phyloP scores from a whole-genome alignment of 2,329 filamentous ascomycete genomes.

The Apiospora sp. region DNA sequence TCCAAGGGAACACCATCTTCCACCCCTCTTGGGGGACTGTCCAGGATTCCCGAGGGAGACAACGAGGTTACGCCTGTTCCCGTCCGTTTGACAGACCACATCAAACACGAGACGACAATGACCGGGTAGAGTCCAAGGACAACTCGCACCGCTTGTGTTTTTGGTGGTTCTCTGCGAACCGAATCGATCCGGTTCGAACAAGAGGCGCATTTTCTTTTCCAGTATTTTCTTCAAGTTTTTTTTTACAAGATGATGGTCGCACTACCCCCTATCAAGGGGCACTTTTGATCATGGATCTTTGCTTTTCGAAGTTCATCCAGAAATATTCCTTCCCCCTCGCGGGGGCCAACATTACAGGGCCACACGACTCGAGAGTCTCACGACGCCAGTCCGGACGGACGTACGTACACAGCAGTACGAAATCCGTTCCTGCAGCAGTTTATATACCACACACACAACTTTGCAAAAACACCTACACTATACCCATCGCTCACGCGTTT shows the following conservation, averaged over 20 bases:
- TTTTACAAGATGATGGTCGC: not conserved
- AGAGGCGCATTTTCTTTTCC: not conserved
- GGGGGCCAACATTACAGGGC: conserved; percentile 9
- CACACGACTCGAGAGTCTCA: conserved; percentile 21
- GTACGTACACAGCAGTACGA: conserved; percentile 15
- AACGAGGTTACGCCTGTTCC: conserved; percentile 53
- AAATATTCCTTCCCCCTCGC: conserved; percentile 3
- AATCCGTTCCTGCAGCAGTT: not conserved
- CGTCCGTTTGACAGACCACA: conserved; percentile 26
- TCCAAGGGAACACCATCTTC: conserved; percentile 33
- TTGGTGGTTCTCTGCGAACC: not conserved
- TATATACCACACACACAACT: not conserved
- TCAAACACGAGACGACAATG: conserved; percentile 47
- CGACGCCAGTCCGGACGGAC: conserved; percentile 9
- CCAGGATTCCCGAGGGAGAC: conserved; percentile 66
- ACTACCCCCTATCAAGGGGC: not conserved
- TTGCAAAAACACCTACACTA: conserved; percentile 13
- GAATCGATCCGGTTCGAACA: not conserved
- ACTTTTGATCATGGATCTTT: not conserved
- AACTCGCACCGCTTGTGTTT: not conserved
- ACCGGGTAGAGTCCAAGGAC: conserved; percentile 37
- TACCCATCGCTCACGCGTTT: conserved; percentile 21
- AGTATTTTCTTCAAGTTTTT: not conserved
- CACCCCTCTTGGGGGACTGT: conserved; percentile 54
- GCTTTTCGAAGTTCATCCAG: conserved; percentile 8